Evolutionary conservation across 495 filamentous ascomycete species (phyloP), one percentile per base, ranked within the genome.

Genomic region (Aspergillus sparsus): DNA sequence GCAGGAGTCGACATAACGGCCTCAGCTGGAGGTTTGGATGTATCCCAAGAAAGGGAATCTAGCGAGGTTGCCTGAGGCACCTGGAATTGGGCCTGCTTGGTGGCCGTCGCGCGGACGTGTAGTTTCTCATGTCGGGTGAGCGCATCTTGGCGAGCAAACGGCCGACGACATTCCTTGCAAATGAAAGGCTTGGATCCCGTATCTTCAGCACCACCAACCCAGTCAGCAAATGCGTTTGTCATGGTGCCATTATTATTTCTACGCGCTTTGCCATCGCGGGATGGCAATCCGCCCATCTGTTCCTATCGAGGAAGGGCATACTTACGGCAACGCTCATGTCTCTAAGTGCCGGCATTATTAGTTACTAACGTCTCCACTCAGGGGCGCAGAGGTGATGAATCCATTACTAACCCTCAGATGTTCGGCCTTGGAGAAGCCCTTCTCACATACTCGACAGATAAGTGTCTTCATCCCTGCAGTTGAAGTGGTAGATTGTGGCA

Each of bases 321-420:
- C 75, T 71, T 77, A 80, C 77, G 77, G 61, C 75, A 78, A 32
- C 75, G 76, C 62, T 80, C 76, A 67, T 80, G 77, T 71, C 77
- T 78, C 76, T 79, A 65, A 64, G 44, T 51, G 42, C 47, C n/a
- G 42, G 42, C 6, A 44, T 73, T 68, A 73, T 68, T 56, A 35
- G 52, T 18, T 7, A 47, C 18, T 47, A 31, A 39, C 49, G 63
- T 58, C 58, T 63, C 61, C 66, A 69, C 66, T 49, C 47, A 45
- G 49, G 49, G 44, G 49, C 21, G 35, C 54, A 31, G 16, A 41
- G 46, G 47, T n/a, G 16, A 31, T 15, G 53, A 47, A 50, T 46
- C 52, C 12, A 9, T 55, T 21, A 57, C 53, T 64, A 53, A 80
- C 77, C 67, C 75, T 71, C 18, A 80, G 59, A 69, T 80, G 77